Evolutionary conservation across 257 asterid species (phyloP).

Genomic region (Agastache rugosa): DNA sequence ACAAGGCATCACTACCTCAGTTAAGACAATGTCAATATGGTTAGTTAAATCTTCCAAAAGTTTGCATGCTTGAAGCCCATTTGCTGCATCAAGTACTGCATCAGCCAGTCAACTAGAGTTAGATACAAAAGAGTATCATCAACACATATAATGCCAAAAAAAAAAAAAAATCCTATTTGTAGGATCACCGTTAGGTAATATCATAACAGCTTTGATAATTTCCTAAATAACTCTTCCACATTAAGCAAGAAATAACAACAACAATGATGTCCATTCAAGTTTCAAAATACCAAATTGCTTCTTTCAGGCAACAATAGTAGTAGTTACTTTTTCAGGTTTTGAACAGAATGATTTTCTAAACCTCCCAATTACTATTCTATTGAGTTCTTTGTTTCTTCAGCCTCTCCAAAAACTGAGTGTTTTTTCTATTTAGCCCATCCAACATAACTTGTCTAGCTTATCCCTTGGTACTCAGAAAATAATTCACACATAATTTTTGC

Average conservation of each 20-base stretch:
- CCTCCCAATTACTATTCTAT: background rate
- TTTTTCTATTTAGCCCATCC: background rate
- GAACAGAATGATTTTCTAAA: background rate
- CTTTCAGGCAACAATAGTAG: background rate
- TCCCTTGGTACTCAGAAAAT: background rate
- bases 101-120: slow-evolving; percentile 27
- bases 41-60: slow-evolving; percentile 70
- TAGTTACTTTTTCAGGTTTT: background rate
- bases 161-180: slow-evolving; percentile 1
- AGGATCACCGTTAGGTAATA: background rate
- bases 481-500: background rate
- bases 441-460: background rate
- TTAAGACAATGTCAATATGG: slow-evolving; percentile 77
- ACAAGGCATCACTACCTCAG: slow-evolving; percentile 83
- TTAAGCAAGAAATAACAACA: background rate
- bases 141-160: slow-evolving; percentile 21
- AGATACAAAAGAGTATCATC: slow-evolving; percentile 20
- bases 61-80: slow-evolving; percentile 92
- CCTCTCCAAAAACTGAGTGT: background rate
- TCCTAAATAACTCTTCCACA: slow-evolving; percentile 18
- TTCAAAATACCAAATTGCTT: background rate
- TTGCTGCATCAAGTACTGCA: slow-evolving; percentile 79
- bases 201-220: background rate
- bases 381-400: background rate
- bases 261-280: background rate